Conservation (phyloP, 169 alveolate genomes). For the Babesia gibsoni region DNA sequence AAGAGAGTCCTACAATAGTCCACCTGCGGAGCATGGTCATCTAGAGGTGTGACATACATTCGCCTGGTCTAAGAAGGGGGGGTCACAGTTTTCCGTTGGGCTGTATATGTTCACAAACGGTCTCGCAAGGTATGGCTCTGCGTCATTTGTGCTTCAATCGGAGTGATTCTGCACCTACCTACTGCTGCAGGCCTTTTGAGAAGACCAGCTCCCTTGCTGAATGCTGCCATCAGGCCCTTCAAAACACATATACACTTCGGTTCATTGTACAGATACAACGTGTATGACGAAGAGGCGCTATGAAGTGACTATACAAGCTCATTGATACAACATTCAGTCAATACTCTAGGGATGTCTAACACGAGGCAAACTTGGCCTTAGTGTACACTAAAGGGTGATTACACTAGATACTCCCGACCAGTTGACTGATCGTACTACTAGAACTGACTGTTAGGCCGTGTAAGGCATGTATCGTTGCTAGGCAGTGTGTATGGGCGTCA, state of each 20-base stretch:
- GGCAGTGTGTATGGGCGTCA: neutral
- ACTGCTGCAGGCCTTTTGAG: constrained; percentile 9
- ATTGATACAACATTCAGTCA: too few relatives aligned
- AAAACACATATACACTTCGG: too few relatives aligned
- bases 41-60: constrained; percentile 40
- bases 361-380: too few relatives aligned
- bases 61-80: constrained; percentile 66
- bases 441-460: neutral
- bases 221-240: neutral
- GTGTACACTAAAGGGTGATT: too few relatives aligned
- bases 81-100: constrained; percentile 37
- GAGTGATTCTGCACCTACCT: neutral
- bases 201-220: neutral
- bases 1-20: constrained; percentile 52
- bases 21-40: neutral
- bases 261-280: too few relatives aligned
- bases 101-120: constrained; percentile 71
- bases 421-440: too few relatives aligned
- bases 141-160: neutral
- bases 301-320: too few relatives aligned
- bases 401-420: too few relatives aligned
- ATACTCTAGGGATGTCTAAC: too few relatives aligned
- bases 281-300: too few relatives aligned
- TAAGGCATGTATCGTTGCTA: neutral
- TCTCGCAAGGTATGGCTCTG: constrained; percentile 72